A percentile compares a stretch with the other conserved stretches of the same genome.
phyloP scores from a whole-genome alignment of 305 asterid species.

The Caryopteris hybrid region DNA sequence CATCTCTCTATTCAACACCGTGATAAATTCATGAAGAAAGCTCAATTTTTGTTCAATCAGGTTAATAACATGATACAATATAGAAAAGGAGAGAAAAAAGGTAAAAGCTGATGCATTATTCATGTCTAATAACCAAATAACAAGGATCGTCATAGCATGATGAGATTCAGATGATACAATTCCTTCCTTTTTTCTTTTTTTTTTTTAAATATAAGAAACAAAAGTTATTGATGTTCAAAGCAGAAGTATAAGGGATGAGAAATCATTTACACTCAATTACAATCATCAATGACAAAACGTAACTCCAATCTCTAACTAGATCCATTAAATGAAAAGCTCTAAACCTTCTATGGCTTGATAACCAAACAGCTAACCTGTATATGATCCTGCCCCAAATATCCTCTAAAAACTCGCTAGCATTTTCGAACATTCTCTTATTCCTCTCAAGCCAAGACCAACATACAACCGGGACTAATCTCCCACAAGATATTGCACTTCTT shows the following conservation, averaged over 20 bases:
- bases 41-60: conserved; percentile 7
- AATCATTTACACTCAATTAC: too few relatives aligned
- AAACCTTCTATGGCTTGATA: background rate
- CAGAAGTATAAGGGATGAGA: too few relatives aligned
- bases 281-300: too few relatives aligned
- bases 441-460: background rate
- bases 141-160: background rate
- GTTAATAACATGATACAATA: background rate
- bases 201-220: background rate
- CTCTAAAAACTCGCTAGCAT: too few relatives aligned
- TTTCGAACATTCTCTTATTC: background rate
- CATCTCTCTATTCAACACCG: conserved; percentile 77
- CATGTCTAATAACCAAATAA: background rate
- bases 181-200: too few relatives aligned
- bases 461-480: background rate
- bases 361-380: background rate
- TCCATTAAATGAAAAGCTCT: background rate
- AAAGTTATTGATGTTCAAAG: too few relatives aligned
- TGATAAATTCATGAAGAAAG: conserved; percentile 14
- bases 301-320: background rate
- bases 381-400: background rate
- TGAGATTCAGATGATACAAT: background rate
- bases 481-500: background rate
- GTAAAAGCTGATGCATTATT: background rate
- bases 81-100: background rate